Evolutionary conservation across 805 yeast genomes (phyloP).

Genomic region (Debaryomyces maramus): DNA sequence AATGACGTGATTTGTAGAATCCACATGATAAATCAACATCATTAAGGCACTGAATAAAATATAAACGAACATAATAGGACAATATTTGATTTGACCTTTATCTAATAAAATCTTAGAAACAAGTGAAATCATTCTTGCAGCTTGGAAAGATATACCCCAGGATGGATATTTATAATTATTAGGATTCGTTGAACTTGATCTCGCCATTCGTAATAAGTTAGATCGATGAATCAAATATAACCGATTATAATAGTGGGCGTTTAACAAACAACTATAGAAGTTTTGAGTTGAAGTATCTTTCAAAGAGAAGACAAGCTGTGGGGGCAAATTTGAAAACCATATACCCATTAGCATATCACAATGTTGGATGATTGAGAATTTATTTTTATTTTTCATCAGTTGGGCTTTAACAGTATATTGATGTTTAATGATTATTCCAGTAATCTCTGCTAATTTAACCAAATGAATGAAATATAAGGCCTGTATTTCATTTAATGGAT

Average conservation of each 20-base stretch:
- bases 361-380: conserved; percentile 53
- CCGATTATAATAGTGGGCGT: conserved; percentile 72
- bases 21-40: conserved; percentile 71
- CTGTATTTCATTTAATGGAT: conserved; percentile 48
- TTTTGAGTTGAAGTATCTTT: conserved; percentile 54
- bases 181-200: conserved; percentile 39
- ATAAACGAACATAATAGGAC: conserved; percentile 61
- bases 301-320: conserved; percentile 60
- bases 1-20: conserved; percentile 40
- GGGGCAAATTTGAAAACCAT: conserved; percentile 71
- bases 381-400: conserved; percentile 44
- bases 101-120: conserved; percentile 57
- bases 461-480: conserved; percentile 60
- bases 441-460: conserved; percentile 67
- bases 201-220: conserved; percentile 54
- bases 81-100: conserved; percentile 48
- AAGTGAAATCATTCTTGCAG: conserved; percentile 71
- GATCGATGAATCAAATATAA: conserved; percentile 71
- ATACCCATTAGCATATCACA: conserved; percentile 77
- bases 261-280: conserved; percentile 57
- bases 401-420: conserved; percentile 73
- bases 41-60: conserved; percentile 62
- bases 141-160: conserved; percentile 82
- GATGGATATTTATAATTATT: conserved; percentile 57
- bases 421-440: conserved; percentile 65